phyloP scores from a whole-genome alignment of 768 basidiomycete genomes.

The Xanthoconium stramineum region DNA sequence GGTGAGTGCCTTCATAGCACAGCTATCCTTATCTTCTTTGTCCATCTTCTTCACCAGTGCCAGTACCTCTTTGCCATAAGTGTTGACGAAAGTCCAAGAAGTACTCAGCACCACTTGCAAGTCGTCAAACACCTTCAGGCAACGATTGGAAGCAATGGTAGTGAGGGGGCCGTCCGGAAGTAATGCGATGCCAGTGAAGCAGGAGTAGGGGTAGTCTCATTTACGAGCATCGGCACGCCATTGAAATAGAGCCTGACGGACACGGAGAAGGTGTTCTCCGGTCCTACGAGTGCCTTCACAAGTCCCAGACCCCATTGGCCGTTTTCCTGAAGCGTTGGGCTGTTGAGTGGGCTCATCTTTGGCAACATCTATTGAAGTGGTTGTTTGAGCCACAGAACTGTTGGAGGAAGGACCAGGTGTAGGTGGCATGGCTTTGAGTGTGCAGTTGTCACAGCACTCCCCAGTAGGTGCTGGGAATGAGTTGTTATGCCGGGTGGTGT shows the following conservation, averaged over 20 bases:
- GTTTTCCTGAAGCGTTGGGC: neutral
- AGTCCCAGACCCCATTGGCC: neutral
- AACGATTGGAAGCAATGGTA: neutral
- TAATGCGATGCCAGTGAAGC: neutral
- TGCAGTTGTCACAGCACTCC: neutral
- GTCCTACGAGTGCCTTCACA: neutral
- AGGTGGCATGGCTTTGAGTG: neutral
- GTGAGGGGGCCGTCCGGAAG: neutral
- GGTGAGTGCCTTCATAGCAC: neutral
- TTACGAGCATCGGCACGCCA: neutral
- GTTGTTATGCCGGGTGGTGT: neutral
- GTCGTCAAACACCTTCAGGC: neutral
- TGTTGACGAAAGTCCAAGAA: neutral
- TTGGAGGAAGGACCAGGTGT: neutral
- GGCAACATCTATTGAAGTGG: neutral
- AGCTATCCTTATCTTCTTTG: too few species aligned
- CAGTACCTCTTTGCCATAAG: neutral
- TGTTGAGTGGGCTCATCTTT: neutral
- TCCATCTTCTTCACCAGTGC: neutral
- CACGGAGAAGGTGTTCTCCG: neutral
- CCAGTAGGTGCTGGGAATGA: neutral
- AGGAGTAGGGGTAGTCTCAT: neutral
- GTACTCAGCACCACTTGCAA: neutral
- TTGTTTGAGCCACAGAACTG: neutral
- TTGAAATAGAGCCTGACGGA: neutral